phyloP scores from a whole-genome alignment of 1,139 yeast species.

The Candida freyschussii region DNA sequence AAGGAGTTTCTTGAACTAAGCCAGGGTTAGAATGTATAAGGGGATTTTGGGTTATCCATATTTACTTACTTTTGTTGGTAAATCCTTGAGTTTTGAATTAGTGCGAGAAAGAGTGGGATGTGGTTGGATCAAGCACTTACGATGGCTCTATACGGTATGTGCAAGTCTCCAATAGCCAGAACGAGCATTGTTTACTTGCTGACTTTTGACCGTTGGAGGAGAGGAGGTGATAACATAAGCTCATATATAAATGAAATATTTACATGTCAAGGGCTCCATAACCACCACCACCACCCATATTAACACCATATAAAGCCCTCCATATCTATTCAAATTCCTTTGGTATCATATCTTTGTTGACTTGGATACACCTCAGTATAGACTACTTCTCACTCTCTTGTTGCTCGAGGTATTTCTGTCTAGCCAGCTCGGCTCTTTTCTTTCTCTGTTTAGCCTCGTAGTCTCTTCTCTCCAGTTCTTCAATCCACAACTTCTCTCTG shows the following conservation, averaged over 20 bases:
- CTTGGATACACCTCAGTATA: no score
- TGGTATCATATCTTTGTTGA: no score
- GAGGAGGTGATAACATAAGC: no score
- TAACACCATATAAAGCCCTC: no score
- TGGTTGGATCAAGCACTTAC: conserved; percentile 28
- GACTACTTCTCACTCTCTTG: conserved; percentile 24
- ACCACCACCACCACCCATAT: no score
- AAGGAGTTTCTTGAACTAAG: conserved; percentile 46
- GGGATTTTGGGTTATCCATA: neutral
- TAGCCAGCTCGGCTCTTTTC: conserved; percentile 46
- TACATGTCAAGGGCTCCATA: no score
- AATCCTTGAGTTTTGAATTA: conserved; percentile 28
- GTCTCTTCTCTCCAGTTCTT: conserved; percentile 86
- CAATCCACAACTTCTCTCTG: conserved; percentile 86
- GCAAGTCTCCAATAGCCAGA: conserved; percentile 86
- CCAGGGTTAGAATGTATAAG: conserved; percentile 6
- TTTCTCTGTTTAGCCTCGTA: conserved; percentile 62
- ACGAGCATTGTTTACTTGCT: conserved; percentile 38
- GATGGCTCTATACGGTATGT: conserved; percentile 80
- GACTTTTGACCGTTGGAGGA: no score
- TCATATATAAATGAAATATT: no score
- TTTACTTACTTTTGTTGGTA: conserved; percentile 33
- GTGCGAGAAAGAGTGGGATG: conserved; percentile 2
- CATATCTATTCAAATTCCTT: no score
- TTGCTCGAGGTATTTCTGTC: conserved; percentile 31